phyloP scores from a whole-genome alignment of 2,329 filamentous ascomycete genomes.

The Sporothrix variecibatus region DNA sequence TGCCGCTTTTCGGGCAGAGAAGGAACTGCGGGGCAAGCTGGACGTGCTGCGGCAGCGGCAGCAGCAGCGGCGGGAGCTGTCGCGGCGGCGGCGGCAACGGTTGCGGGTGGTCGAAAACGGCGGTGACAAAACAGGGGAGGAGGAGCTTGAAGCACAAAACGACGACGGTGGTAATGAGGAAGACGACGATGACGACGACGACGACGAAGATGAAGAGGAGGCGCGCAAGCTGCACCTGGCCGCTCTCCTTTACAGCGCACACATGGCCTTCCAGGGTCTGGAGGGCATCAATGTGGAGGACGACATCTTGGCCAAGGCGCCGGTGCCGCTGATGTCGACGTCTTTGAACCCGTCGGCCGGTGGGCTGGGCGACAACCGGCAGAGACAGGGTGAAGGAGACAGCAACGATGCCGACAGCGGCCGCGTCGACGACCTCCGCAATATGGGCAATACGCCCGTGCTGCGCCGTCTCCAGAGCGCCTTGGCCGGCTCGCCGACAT shows the following conservation, averaged over 20 bases:
- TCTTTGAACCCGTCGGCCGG: constrained; percentile 54
- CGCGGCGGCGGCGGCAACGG: constrained; percentile 21
- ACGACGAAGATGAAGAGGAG: constrained; percentile 79
- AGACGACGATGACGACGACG: constrained; percentile 44
- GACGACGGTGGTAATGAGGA: constrained; percentile 11
- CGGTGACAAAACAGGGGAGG: not conserved
- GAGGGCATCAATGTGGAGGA: constrained; percentile 84
- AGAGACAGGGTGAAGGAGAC: constrained; percentile 37
- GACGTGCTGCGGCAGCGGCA: constrained; percentile 55
- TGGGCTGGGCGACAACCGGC: constrained; percentile 38
- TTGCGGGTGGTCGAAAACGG: not conserved
- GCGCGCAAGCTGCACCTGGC: constrained; percentile 77
- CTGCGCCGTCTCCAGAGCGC: constrained; percentile 53
- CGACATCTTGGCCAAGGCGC: constrained; percentile 76
- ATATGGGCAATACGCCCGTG: constrained; percentile 40
- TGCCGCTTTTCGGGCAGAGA: constrained; percentile 79
- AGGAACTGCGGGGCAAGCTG: constrained; percentile 79
- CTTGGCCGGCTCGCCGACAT: constrained; percentile 41
- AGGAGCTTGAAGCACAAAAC: not conserved
- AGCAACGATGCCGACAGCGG: constrained; percentile 53
- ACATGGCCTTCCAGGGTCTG: constrained; percentile 82
- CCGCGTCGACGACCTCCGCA: constrained; percentile 62
- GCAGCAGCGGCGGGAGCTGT: constrained; percentile 26
- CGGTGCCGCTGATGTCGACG: constrained; percentile 49
- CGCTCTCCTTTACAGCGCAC: constrained; percentile 69